phyloP scores from a whole-genome alignment of 768 basidiomycete genomes.

The Collybia sordida region DNA sequence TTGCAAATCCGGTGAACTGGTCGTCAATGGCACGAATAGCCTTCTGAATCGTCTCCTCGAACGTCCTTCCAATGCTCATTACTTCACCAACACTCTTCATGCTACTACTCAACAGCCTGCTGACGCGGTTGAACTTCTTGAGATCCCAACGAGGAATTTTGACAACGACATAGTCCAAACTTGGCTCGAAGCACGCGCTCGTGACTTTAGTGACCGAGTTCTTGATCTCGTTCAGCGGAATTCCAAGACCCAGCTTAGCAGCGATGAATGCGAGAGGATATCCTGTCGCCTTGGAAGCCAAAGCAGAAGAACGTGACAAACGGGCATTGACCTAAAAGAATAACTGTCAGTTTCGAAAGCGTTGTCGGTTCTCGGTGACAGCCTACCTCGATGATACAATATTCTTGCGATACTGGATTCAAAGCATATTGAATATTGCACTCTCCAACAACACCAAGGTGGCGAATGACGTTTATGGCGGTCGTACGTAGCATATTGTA shows the following conservation, averaged over 20 bases:
- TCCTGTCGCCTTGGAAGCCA: conserved; percentile 97
- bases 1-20: conserved; percentile 88
- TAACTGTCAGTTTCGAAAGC: background rate
- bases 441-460: conserved; percentile 95
- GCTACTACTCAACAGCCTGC: conserved; percentile 84
- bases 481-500: conserved; percentile 99
- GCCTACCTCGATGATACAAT: conserved; percentile 94
- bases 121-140: conserved; percentile 96
- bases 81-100: conserved; percentile 99
- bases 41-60: conserved; percentile 99
- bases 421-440: conserved; percentile 99
- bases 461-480: conserved; percentile 98
- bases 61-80: conserved; percentile 98
- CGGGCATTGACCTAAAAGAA: conserved; percentile 79
- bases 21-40: conserved; percentile 97
- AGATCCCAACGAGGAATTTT: conserved; percentile 99
- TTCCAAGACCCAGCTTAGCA: conserved; percentile 95
- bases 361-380: background rate
- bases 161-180: conserved; percentile 95
- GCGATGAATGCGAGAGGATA: conserved; percentile 99
- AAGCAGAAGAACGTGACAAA: conserved; percentile 93
- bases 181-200: conserved; percentile 96
- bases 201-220: conserved; percentile 98
- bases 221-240: conserved; percentile 96
- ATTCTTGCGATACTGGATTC: conserved; percentile 92